Evolutionary conservation across 495 filamentous ascomycete genomes (phyloP).

Genomic region (Margaritispora aquatica): DNA sequence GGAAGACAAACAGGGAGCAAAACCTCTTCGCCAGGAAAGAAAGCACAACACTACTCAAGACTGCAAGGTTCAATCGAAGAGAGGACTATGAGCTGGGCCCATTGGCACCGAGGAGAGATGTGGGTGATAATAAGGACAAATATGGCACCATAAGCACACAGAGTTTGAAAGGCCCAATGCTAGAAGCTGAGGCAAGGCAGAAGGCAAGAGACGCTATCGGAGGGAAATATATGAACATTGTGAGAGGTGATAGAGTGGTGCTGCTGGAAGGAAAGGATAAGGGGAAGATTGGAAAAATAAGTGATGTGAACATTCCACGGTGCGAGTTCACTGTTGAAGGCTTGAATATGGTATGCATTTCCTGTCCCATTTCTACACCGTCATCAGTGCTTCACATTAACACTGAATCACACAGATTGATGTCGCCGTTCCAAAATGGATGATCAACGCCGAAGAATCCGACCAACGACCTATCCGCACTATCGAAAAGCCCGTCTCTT

Average conservation of each 20-base stretch:
- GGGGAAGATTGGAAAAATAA: constrained; percentile 71
- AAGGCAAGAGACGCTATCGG: constrained; percentile 29
- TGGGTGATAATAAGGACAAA: constrained; percentile 32
- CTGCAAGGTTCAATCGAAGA: constrained; percentile 33
- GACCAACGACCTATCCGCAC: constrained; percentile 37
- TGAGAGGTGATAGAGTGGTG: constrained; percentile 68
- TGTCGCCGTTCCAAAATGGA: constrained; percentile 47
- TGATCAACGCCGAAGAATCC: constrained; percentile 33
- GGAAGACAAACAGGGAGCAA: constrained; percentile 30
- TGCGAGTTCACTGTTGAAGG: constrained; percentile 57
- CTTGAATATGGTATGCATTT: constrained; percentile 54
- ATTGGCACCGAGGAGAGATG: constrained; percentile 66
- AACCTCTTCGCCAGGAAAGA: constrained; percentile 30
- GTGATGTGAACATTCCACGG: constrained; percentile 44
- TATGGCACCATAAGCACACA: constrained; percentile 17
- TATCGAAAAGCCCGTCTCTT: constrained; percentile 47
- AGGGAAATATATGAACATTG: constrained; percentile 56
- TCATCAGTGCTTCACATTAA: neutral
- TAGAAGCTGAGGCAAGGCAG: constrained; percentile 30
- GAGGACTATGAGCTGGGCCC: constrained; percentile 75
- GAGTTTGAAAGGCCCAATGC: neutral
- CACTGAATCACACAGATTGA: constrained; percentile 41
- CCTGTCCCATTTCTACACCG: neutral
- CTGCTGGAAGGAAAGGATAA: constrained; percentile 68
- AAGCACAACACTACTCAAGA: constrained; percentile 14